Evolutionary conservation across 345 rosid genomes (phyloP).

Genomic region (Melastoma malabathricum): DNA sequence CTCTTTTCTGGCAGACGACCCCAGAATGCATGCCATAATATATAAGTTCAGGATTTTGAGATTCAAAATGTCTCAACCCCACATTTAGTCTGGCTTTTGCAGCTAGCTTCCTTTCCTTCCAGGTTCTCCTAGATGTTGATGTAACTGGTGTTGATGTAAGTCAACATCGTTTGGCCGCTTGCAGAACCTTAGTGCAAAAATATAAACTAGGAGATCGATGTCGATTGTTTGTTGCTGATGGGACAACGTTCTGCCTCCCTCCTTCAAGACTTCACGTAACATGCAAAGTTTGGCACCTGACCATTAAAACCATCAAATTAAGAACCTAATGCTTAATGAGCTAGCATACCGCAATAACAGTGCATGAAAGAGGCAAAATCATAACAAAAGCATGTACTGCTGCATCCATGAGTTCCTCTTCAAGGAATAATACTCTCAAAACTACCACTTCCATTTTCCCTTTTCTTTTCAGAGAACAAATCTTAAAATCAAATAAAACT

Average conservation of each 20-base stretch:
- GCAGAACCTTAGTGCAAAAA: conserved; percentile 76
- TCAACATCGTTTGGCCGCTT: conserved; percentile 77
- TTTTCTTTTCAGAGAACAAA: no score
- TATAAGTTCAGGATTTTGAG: conserved; percentile 48
- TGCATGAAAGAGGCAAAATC: no score
- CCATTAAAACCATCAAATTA: not conserved
- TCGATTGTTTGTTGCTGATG: conserved; percentile 80
- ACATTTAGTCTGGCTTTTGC: conserved; percentile 29
- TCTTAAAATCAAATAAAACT: no score
- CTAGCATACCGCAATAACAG: no score
- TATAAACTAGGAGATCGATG: conserved; percentile 61
- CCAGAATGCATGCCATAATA: conserved; percentile 72
- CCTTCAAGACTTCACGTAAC: conserved; percentile 55
- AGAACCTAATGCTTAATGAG: no score
- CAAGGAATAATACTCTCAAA: no score
- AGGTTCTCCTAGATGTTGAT: conserved; percentile 64
- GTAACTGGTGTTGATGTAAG: conserved; percentile 89
- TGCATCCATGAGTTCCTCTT: no score
- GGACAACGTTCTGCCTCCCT: conserved; percentile 51
- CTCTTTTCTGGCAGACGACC: conserved; percentile 46
- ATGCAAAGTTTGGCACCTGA: conserved; percentile 95
- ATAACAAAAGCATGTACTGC: no score
- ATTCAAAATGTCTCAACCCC: conserved; percentile 13
- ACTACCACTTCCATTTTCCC: no score
- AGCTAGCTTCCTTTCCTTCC: conserved; percentile 74